A percentile compares a stretch with the other conserved stretches of the same genome.
Conservation (phyloP, 352 stramenopile genomes). For the Phytophthora ramorum region DNA sequence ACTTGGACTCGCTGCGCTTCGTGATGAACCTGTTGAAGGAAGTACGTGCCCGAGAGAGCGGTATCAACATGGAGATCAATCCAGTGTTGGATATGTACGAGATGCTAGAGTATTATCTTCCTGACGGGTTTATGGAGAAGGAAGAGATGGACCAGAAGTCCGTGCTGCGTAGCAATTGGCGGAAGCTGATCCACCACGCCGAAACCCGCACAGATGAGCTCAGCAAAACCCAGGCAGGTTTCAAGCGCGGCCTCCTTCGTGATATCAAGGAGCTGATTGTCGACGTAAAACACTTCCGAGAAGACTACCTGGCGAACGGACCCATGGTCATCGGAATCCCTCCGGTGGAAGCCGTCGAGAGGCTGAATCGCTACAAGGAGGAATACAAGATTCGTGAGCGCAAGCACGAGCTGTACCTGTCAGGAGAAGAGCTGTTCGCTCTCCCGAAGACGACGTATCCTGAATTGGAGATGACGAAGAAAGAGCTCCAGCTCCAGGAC, state of each 20-base stretch:
- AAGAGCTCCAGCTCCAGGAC: constrained; percentile 95
- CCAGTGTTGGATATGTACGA: constrained; percentile 99
- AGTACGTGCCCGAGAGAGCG: constrained; percentile 96
- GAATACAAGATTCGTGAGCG: constrained; percentile 97
- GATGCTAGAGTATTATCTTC: constrained; percentile 95
- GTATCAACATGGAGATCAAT: constrained; percentile 99
- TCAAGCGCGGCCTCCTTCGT: constrained; percentile 95
- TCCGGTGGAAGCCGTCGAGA: constrained; percentile 96
- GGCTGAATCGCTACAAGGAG: constrained; percentile 97
- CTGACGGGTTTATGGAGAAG: constrained; percentile 98
- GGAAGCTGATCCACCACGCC: constrained; percentile 96
- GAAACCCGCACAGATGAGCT: constrained; percentile 95
- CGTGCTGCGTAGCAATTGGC: constrained; percentile 97
- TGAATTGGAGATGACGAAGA: constrained; percentile 97
- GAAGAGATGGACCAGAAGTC: constrained; percentile 99
- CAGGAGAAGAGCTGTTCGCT: constrained; percentile 97
- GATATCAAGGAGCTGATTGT: constrained; percentile 97
- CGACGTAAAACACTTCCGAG: constrained; percentile 96
- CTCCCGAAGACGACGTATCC: constrained; percentile 96
- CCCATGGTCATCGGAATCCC: constrained; percentile 98
- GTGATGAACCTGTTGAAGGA: constrained; percentile 98
- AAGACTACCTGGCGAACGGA: constrained; percentile 97
- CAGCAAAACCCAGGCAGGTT: constrained; percentile 95
- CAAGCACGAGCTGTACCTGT: constrained; percentile 97
- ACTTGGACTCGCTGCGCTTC: constrained; percentile 96